These are phyloP conservation scores for Hypoxylon rickii DNA, from an alignment of 495 filamentous ascomycete genomes.

Conservation along the genomic window DNA sequence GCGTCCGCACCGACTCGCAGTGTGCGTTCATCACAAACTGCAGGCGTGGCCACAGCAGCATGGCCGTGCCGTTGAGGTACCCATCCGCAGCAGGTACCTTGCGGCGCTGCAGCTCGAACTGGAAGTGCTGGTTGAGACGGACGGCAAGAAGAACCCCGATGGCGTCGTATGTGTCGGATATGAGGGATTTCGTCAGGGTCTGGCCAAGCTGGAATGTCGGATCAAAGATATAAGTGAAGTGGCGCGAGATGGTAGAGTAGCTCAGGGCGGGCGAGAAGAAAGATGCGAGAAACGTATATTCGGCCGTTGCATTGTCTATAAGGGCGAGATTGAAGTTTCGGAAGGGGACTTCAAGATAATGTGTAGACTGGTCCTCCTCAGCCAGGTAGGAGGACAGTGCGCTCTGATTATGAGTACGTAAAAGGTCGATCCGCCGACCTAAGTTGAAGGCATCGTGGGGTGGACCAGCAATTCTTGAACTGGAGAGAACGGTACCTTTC, in stretches of 20 bases:
- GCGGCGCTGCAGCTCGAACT: slow-evolving; percentile 89
- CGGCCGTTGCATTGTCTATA: slow-evolving; percentile 90
- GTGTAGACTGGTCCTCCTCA: slow-evolving; percentile 81
- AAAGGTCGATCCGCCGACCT: slow-evolving; percentile 78
- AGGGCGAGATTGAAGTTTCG: slow-evolving; percentile 92
- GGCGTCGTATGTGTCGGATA: slow-evolving; percentile 76
- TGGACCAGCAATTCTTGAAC: slow-evolving; percentile 56
- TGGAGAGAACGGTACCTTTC: slow-evolving; percentile 55
- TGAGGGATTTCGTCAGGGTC: slow-evolving; percentile 72
- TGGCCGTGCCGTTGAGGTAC: slow-evolving; percentile 92
- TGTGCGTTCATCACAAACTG: slow-evolving; percentile 94
- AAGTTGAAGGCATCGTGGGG: slow-evolving; percentile 87
- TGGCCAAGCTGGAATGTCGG: slow-evolving; percentile 83
- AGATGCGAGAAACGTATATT: slow-evolving; percentile 89
- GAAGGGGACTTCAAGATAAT: slow-evolving; percentile 89
- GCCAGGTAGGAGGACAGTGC: slow-evolving; percentile 82
- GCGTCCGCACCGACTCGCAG: slow-evolving; percentile 76
- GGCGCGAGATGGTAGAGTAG: slow-evolving; percentile 59
- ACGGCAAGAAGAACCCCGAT: slow-evolving; percentile 87
- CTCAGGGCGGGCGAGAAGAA: slow-evolving; percentile 75
- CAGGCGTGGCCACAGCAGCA: slow-evolving; percentile 95
- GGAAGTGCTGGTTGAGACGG: slow-evolving; percentile 89
- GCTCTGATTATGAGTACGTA: slow-evolving; percentile 68
- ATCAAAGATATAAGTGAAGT: slow-evolving; percentile 82
- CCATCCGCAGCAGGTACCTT: slow-evolving; percentile 86